Evolutionary conservation across 306 rosid genomes (phyloP).

Genomic region (Senna tora): DNA sequence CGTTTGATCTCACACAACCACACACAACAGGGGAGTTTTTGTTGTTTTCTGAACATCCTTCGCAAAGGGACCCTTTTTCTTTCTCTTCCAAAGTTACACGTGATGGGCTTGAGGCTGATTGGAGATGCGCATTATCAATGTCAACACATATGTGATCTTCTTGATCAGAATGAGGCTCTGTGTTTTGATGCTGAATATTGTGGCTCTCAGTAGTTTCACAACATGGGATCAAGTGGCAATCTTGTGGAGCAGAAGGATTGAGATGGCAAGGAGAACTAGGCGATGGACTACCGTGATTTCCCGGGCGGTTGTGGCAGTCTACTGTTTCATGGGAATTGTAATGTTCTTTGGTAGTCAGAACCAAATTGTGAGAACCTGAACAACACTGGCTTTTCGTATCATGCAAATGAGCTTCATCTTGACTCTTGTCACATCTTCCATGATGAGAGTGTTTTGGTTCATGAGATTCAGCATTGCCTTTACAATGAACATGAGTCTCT

Average conservation of each 20-base stretch:
- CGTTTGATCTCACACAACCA: slow-evolving; percentile 43
- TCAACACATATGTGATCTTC: slow-evolving; percentile 43
- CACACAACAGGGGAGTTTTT: slow-evolving; percentile 8
- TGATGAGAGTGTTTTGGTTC: slow-evolving; percentile 51
- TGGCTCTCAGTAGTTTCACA: slow-evolving; percentile 37
- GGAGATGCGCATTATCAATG: slow-evolving; percentile 33
- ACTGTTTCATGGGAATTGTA: slow-evolving; percentile 30
- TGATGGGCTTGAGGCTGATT: slow-evolving; percentile 12
- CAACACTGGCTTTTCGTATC: slow-evolving; percentile 35
- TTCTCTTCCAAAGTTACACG: slow-evolving; percentile 45
- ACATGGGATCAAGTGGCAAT: slow-evolving; percentile 43
- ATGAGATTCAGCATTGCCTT: slow-evolving; percentile 35
- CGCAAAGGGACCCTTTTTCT: slow-evolving; percentile 41
- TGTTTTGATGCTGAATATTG: slow-evolving; percentile 23
- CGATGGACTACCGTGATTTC: slow-evolving; percentile 24
- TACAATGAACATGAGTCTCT: slow-evolving; percentile 38
- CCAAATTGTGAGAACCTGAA: slow-evolving; percentile 33
- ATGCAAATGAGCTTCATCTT: slow-evolving; percentile 42
- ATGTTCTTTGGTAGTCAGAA: slow-evolving; percentile 33
- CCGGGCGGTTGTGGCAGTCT: slow-evolving; percentile 39
- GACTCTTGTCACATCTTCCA: slow-evolving; percentile 34
- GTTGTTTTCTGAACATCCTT: slow-evolving; percentile 28
- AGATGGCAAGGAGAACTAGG: slow-evolving; percentile 19
- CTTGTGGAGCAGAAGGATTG: slow-evolving; percentile 31
- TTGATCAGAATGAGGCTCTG: slow-evolving; percentile 31